Percentiles rank a stretch among this genome's conserved stretches.
These are phyloP conservation scores for Chalciporus sphaerocephalus DNA, from an alignment of 768 basidiomycete species.

Conservation along the genomic window DNA sequence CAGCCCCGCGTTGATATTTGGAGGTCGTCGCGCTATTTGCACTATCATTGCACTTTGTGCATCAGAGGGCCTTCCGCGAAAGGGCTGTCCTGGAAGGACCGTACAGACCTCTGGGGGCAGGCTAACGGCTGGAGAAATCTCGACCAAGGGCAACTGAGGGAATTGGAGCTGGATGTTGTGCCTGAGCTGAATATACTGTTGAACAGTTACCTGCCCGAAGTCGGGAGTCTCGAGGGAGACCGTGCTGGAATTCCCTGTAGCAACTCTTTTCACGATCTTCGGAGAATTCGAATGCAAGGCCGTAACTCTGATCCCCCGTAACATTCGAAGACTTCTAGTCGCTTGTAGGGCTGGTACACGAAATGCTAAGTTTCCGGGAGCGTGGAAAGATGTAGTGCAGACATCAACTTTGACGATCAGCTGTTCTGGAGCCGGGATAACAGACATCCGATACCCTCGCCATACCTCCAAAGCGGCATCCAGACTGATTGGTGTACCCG, in stretches of 20 bases:
- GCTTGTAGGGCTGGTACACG: not conserved
- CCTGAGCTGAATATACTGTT: conserved; percentile 1
- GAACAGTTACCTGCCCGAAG: not conserved
- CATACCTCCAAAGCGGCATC: not conserved
- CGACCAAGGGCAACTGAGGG: conserved; percentile 37
- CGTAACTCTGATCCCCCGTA: not conserved
- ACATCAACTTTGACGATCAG: conserved; percentile 1
- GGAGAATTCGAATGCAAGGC: not conserved
- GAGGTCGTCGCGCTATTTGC: conserved; percentile 37
- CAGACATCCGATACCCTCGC: not conserved
- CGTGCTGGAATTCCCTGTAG: not conserved
- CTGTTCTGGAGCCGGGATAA: not conserved
- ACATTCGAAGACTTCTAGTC: not conserved
- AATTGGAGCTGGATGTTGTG: conserved; percentile 33
- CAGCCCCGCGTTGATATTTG: conserved; percentile 35
- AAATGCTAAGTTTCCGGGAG: not conserved
- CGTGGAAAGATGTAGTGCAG: not conserved
- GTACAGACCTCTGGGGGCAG: conserved; percentile 43
- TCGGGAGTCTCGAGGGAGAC: not conserved
- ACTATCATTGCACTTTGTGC: conserved; percentile 42
- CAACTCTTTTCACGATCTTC: not conserved
- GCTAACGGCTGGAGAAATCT: conserved; percentile 33
- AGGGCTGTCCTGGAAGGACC: conserved; percentile 35
- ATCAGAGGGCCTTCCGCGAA: conserved; percentile 40
- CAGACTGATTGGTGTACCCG: not conserved